Evolutionary conservation across 2,329 filamentous ascomycete species (phyloP).

Genomic region (Paecilomyces niveus): DNA sequence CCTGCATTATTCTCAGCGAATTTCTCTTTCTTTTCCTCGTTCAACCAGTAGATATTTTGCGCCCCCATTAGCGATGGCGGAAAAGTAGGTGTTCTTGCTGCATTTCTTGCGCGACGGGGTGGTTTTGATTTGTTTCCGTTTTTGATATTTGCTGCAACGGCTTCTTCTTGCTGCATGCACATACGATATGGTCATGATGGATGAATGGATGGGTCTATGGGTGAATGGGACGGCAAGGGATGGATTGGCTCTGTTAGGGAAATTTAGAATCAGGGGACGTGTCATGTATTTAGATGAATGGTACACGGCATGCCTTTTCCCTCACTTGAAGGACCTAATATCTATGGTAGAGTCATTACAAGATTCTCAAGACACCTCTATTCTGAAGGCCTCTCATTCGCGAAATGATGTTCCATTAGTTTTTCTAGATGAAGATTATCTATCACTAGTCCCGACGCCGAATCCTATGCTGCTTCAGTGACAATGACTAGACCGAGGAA

Average conservation of each 20-base stretch:
- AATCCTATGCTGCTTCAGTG: background rate
- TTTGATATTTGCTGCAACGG: background rate
- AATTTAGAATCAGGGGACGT: background rate
- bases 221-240: background rate
- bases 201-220: background rate
- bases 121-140: background rate
- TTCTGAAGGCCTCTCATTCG: background rate
- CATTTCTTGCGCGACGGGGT: background rate
- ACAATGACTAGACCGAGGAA: background rate
- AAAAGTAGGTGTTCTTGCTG: background rate
- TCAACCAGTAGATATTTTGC: background rate
- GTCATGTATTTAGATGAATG: background rate
- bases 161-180: background rate
- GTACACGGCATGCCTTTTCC: background rate
- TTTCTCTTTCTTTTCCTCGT: background rate
- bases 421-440: background rate
- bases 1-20: background rate
- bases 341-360: background rate
- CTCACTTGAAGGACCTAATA: background rate
- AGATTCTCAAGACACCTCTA: background rate
- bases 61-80: background rate
- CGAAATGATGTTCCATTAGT: background rate
- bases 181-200: background rate
- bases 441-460: background rate
- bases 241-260: background rate